phyloP scores from a whole-genome alignment of 1,139 yeast genomes.

The Saccharomyces hybrid region DNA sequence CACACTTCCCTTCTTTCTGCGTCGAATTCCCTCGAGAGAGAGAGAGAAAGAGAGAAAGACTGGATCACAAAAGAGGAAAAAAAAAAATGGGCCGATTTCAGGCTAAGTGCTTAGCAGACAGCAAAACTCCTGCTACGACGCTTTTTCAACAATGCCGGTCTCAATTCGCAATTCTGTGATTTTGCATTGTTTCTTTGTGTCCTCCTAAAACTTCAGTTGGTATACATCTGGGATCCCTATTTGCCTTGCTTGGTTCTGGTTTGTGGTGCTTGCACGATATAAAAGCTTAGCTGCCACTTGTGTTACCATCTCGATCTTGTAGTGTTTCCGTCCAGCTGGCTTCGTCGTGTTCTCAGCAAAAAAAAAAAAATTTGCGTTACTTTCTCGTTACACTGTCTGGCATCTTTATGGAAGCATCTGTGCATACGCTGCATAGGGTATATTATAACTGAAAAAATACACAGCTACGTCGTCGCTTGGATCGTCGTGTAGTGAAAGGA shows the following conservation, averaged over 20 bases:
- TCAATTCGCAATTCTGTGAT: not conserved
- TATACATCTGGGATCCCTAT: not conserved
- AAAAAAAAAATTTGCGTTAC: not conserved
- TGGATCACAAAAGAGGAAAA: conserved; percentile 1
- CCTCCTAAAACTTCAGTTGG: not conserved
- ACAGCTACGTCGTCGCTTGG: not conserved
- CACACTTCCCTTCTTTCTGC: not conserved
- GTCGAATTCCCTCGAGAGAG: not conserved
- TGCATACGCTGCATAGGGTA: not conserved
- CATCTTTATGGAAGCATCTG: not conserved
- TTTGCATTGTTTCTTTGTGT: not conserved
- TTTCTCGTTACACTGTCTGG: not conserved
- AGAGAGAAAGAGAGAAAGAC: not conserved
- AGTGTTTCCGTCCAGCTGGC: not conserved
- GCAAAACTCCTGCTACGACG: not conserved
- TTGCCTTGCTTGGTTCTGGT: not conserved
- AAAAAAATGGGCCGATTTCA: conserved; percentile 1
- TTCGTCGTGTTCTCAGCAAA: not conserved
- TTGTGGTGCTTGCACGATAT: not conserved
- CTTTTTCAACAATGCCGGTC: not conserved
- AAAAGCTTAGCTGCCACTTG: not conserved
- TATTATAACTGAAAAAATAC: not conserved
- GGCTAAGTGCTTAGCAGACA: not conserved
- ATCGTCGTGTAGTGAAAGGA: not conserved
- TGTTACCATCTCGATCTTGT: not conserved